These are phyloP conservation scores for Purshia tridentata DNA, from an alignment of 306 rosid genomes.

Conservation along the genomic window DNA sequence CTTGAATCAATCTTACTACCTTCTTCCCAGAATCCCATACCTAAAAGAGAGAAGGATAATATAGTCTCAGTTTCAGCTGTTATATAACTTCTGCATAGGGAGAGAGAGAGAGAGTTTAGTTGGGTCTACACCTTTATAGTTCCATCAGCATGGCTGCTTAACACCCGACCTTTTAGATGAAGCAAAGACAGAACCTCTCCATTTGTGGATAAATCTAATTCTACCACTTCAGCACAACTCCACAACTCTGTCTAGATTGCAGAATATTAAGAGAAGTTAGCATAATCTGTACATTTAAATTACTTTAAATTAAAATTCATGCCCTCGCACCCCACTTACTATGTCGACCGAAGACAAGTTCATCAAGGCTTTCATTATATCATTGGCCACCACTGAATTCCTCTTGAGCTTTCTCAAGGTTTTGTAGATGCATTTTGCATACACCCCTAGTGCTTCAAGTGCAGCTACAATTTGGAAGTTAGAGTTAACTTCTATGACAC, in stretches of 20 bases:
- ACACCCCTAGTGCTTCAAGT: constrained; percentile 59
- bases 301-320: constrained; percentile 1
- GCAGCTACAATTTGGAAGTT: constrained; percentile 49
- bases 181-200: constrained; percentile 78
- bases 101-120: background rate
- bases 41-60: constrained; percentile 39
- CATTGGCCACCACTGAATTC: constrained; percentile 53
- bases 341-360: constrained; percentile 73
- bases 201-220: constrained; percentile 60
- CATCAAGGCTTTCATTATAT: constrained; percentile 66
- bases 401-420: constrained; percentile 74
- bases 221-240: constrained; percentile 74
- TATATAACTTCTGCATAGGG: background rate
- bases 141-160: constrained; percentile 96
- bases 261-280: constrained; percentile 16
- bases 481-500: constrained; percentile 12
- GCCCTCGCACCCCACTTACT: constrained; percentile 47
- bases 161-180: constrained; percentile 60
- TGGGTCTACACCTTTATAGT: constrained; percentile 67
- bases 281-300: constrained; percentile 10
- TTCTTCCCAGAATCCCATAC: constrained; percentile 84
- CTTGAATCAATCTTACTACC: constrained; percentile 67
- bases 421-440: constrained; percentile 74
- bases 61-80: constrained; percentile 8
- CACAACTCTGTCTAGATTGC: constrained; percentile 68